Conservation (phyloP, 441 rosid genomes). For the Mallotus japonicus region DNA sequence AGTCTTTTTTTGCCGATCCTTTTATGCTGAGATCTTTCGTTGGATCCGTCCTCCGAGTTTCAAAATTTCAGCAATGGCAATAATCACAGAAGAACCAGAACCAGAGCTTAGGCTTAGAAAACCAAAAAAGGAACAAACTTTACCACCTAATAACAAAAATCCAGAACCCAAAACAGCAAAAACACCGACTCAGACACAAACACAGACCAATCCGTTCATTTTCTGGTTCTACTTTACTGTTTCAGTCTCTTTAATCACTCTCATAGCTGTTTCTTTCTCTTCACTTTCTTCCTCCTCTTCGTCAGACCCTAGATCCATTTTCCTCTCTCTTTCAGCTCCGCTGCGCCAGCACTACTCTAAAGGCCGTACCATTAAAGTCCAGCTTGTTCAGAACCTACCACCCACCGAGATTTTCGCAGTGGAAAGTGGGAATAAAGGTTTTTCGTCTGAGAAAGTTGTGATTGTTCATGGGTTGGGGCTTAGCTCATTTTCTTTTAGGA, state of each 20-base stretch:
- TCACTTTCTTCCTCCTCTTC: conserved; percentile 32
- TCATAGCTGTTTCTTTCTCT: conserved; percentile 37
- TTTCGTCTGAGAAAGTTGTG: conserved; percentile 50
- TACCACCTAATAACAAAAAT: background rate
- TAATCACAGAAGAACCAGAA: conserved; percentile 44
- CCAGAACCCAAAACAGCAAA: conserved; percentile 20
- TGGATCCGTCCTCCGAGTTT: conserved; percentile 11
- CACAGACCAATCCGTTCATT: conserved; percentile 27
- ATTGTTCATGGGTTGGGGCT: conserved; percentile 81
- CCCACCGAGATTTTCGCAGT: conserved; percentile 64
- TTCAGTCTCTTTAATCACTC: conserved; percentile 39
- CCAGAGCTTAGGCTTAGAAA: conserved; percentile 20
- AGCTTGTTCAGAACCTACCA: conserved; percentile 39
- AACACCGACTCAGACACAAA: conserved; percentile 2
- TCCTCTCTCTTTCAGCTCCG: conserved; percentile 57
- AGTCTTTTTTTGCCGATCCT: background rate
- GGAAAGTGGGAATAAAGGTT: conserved; percentile 37
- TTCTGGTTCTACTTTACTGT: conserved; percentile 42
- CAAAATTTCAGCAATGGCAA: conserved; percentile 24
- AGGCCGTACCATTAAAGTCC: conserved; percentile 74
- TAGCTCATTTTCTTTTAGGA: conserved; percentile 70
- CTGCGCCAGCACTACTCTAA: conserved; percentile 76
- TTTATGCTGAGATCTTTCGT: background rate
- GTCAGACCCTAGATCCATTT: conserved; percentile 72
- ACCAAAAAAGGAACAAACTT: conserved; percentile 13